Evolutionary conservation across 78 protist species (phyloP).

Genomic region (Dictyostelium capitatum): DNA sequence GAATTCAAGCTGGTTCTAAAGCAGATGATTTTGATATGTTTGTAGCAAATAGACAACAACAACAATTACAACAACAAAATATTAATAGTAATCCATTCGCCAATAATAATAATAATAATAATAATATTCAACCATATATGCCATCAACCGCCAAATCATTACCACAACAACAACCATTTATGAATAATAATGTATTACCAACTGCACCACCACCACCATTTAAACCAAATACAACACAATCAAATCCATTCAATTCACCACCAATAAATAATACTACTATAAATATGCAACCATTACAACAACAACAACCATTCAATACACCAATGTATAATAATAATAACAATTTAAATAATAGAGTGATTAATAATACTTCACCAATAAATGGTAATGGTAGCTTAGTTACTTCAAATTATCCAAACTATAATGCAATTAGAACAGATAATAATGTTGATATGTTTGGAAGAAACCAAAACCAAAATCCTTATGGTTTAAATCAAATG

Average conservation of each 20-base stretch:
- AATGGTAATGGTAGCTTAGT: neutral
- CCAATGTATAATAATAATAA: slow-evolving; percentile 22
- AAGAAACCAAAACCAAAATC: neutral
- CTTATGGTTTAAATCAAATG: slow-evolving; percentile 1
- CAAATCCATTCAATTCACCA: neutral
- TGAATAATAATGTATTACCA: neutral
- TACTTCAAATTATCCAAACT: slow-evolving; percentile 14
- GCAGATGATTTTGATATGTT: slow-evolving; percentile 1
- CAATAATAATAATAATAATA: neutral
- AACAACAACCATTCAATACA: neutral
- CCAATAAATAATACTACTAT: neutral
- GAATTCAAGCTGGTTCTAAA: neutral
- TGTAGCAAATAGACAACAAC: slow-evolving; percentile 6
- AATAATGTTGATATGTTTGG: neutral
- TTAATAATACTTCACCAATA: neutral
- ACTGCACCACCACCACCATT: slow-evolving; percentile 33
- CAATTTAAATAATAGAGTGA: neutral
- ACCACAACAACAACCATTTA: slow-evolving; percentile 5
- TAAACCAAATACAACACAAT: slow-evolving; percentile 16
- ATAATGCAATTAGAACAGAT: slow-evolving; percentile 18
- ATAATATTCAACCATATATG: neutral
- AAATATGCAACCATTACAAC: slow-evolving; percentile 13
- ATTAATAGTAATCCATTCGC: neutral
- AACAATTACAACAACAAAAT: neutral
- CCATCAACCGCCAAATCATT: slow-evolving; percentile 5